Conservation (phyloP, 345 rosid species). For the Anastatica hierochuntica region DNA sequence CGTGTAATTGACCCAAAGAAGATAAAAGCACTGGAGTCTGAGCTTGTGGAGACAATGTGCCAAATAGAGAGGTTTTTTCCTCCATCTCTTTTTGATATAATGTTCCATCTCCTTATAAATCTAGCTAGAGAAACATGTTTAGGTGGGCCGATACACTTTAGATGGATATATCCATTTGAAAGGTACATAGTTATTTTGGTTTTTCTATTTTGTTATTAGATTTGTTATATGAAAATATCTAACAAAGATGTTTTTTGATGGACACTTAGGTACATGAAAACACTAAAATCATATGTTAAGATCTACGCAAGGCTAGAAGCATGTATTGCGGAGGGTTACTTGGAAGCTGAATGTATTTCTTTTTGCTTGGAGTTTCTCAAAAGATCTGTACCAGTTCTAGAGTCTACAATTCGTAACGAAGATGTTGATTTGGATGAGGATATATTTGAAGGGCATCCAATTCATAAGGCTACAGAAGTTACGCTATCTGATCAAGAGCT, state of each 20-base stretch:
- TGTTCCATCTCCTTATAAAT: neutral
- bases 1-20: too few species aligned
- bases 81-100: neutral
- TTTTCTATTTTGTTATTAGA: neutral
- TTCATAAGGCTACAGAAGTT: neutral
- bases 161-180: conserved; percentile 8
- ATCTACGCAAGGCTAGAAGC: neutral
- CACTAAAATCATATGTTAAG: neutral
- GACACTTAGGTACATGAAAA: neutral
- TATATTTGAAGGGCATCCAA: neutral
- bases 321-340: neutral
- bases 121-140: neutral
- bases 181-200: neutral
- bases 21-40: neutral
- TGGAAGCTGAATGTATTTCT: neutral
- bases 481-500: neutral
- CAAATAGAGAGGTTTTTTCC: conserved; percentile 48
- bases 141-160: neutral
- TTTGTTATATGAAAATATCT: too few species aligned
- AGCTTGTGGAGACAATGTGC: conserved; percentile 46
- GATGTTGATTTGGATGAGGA: neutral
- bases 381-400: neutral
- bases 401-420: neutral
- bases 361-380: neutral
- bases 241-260: neutral